Percentiles rank a stretch among this genome's conserved stretches.
phyloP scores from a whole-genome alignment of 1,284 basidiomycete genomes.

The Cerrena zonata region DNA sequence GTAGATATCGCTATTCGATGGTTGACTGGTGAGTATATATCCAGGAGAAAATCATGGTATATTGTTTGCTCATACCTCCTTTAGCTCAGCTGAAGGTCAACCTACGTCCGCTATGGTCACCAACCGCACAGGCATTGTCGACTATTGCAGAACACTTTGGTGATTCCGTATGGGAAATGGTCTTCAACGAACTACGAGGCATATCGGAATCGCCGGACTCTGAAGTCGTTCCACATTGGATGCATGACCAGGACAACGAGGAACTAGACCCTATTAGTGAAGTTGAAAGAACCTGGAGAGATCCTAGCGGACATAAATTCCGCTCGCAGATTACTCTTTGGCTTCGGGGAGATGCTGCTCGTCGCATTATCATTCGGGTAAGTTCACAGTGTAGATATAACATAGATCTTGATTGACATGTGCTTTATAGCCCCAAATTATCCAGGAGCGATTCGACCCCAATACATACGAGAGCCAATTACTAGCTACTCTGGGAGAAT shows the following conservation, averaged over 20 bases:
- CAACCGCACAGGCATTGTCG: constrained; percentile 68
- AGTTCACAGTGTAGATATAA: constrained; percentile 8
- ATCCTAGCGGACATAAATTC: constrained; percentile 63
- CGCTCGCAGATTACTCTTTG: constrained; percentile 42
- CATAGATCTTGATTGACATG: neutral
- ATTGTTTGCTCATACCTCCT: constrained; percentile 9
- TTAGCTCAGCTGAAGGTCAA: constrained; percentile 89
- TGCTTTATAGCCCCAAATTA: constrained; percentile 47
- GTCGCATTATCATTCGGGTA: constrained; percentile 32
- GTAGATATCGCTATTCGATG: constrained; percentile 56
- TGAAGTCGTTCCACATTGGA: constrained; percentile 20
- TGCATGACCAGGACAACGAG: constrained; percentile 18
- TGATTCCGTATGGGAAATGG: constrained; percentile 65
- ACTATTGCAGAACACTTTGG: constrained; percentile 54
- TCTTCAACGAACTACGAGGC: constrained; percentile 59
- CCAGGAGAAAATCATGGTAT: neutral
- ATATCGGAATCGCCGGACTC: constrained; percentile 17
- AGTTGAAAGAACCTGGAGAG: constrained; percentile 68
- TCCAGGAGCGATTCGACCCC: constrained; percentile 66
- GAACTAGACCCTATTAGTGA: constrained; percentile 47
- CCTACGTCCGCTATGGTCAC: constrained; percentile 81
- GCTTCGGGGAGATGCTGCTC: constrained; percentile 30
- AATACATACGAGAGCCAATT: constrained; percentile 78
- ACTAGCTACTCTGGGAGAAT: constrained; percentile 61
- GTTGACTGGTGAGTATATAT: constrained; percentile 50